phyloP scores from a whole-genome alignment of 257 asterid species.

The Buddleja alternifolia region DNA sequence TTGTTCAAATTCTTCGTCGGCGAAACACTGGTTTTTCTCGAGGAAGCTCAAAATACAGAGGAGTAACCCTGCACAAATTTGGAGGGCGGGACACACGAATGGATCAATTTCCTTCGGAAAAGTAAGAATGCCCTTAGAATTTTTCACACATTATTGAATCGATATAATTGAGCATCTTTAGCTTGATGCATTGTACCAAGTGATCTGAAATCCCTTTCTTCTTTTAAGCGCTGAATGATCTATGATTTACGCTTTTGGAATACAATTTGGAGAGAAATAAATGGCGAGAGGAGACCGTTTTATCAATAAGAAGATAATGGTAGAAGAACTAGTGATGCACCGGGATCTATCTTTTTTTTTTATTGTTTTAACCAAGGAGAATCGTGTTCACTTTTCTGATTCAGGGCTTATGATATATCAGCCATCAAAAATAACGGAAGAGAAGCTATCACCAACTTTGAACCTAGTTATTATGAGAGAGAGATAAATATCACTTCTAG shows the following conservation, averaged over 20 bases:
- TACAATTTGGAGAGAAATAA: not conserved
- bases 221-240: not conserved
- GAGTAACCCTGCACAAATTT: conserved; percentile 50
- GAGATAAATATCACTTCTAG: conserved; percentile 34
- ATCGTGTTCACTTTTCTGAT: conserved; percentile 30
- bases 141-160: not conserved
- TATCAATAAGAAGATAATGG: conserved; percentile 36
- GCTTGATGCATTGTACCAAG: not conserved
- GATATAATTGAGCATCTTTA: not conserved
- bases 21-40: conserved; percentile 52
- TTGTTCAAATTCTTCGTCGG: conserved; percentile 55
- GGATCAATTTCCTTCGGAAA: conserved; percentile 53
- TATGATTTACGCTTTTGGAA: not conserved
- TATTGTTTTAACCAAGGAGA: conserved; percentile 31
- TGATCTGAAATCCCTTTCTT: not conserved
- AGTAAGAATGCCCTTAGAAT: conserved; percentile 33
- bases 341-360: conserved; percentile 6
- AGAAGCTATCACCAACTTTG: conserved; percentile 54
- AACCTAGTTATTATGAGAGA: conserved; percentile 32
- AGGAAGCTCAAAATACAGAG: conserved; percentile 54
- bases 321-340: conserved; percentile 26
- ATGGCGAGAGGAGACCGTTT: conserved; percentile 4
- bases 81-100: conserved; percentile 57
- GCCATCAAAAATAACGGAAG: conserved; percentile 47
- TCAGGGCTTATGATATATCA: conserved; percentile 64